Evolutionary conservation across 768 basidiomycete genomes (phyloP).

Genomic region (Kwoniella dejecticola): DNA sequence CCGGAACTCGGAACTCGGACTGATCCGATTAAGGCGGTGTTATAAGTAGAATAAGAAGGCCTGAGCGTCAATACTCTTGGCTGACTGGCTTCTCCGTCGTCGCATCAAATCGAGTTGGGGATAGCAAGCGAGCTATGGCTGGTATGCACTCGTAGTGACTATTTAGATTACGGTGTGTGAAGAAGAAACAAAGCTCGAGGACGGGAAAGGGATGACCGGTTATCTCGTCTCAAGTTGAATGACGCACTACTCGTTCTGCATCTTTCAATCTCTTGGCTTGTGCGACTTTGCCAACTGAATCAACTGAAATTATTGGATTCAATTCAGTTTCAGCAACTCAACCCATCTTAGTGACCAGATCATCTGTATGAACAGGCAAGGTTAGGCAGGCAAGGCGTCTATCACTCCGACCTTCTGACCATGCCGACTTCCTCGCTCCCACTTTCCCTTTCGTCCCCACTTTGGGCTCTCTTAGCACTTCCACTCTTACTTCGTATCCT

Average conservation of each 20-base stretch:
- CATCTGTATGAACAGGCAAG: too few relatives aligned
- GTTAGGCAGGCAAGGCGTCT: too few relatives aligned
- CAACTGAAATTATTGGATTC: too few relatives aligned
- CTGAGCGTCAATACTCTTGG: not conserved
- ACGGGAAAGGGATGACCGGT: not conserved
- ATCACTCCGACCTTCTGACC: not conserved
- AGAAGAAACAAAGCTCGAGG: too few relatives aligned
- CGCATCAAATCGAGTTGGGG: too few relatives aligned
- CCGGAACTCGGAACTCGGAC: not conserved
- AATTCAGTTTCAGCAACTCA: too few relatives aligned
- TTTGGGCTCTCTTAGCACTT: slow-evolving; percentile 30
- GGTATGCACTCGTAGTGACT: too few relatives aligned
- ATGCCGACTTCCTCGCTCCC: not conserved
- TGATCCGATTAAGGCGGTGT: slow-evolving; percentile 9
- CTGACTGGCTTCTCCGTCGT: too few relatives aligned
- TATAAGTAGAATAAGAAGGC: not conserved
- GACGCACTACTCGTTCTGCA: not conserved
- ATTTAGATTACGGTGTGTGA: too few relatives aligned
- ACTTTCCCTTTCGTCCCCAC: slow-evolving; percentile 1
- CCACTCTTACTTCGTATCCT: slow-evolving; percentile 28
- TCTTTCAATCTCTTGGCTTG: not conserved
- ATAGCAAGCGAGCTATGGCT: too few relatives aligned
- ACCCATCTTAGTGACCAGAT: too few relatives aligned
- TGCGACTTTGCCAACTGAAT: too few relatives aligned
- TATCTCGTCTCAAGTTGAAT: not conserved